phyloP scores from a whole-genome alignment of 345 rosid species.

The Corchorus olitorius region DNA sequence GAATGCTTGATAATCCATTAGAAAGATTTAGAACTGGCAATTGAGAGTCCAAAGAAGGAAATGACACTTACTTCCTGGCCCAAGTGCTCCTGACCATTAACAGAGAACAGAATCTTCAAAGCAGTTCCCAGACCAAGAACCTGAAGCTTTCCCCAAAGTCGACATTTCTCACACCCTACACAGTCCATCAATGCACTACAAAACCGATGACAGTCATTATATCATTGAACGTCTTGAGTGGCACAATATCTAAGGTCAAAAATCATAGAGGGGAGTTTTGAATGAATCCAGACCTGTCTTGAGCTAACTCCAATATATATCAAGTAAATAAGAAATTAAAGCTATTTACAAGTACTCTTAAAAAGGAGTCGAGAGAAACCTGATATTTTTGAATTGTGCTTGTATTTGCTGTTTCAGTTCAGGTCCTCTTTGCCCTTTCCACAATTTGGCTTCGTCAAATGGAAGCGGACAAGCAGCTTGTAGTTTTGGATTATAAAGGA shows the following conservation, averaged over 20 bases:
- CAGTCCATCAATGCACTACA: conserved; percentile 97
- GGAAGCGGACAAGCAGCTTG: conserved; percentile 96
- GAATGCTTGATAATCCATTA: conserved; percentile 1
- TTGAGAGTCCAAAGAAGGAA: conserved; percentile 10
- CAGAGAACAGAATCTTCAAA: conserved; percentile 87
- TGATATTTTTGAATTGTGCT: conserved; percentile 87
- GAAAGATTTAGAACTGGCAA: conserved; percentile 10
- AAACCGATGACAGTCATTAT: conserved; percentile 17
- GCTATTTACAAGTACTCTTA: not conserved
- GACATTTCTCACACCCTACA: conserved; percentile 96
- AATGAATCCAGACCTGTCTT: conserved; percentile 9
- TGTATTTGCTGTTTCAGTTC: conserved; percentile 83
- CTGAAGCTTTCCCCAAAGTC: conserved; percentile 99
- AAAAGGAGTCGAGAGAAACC: conserved; percentile 45
- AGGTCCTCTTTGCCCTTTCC: conserved; percentile 96
- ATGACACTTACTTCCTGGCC: conserved; percentile 55
- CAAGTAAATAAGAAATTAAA: not conserved
- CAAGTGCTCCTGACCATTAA: conserved; percentile 52
- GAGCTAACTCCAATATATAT: not conserved
- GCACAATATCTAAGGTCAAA: not conserved
- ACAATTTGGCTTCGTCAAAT: conserved; percentile 94
- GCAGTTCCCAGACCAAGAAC: conserved; percentile 95
- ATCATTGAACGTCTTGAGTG: not conserved
- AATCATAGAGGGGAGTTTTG: conserved; percentile 4
- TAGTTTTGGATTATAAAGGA: conserved; percentile 66